Percentiles rank a stretch among this genome's conserved stretches.
phyloP scores from a whole-genome alignment of 1,284 basidiomycete species.

The Ceratorhiza oryzae-sativae region DNA sequence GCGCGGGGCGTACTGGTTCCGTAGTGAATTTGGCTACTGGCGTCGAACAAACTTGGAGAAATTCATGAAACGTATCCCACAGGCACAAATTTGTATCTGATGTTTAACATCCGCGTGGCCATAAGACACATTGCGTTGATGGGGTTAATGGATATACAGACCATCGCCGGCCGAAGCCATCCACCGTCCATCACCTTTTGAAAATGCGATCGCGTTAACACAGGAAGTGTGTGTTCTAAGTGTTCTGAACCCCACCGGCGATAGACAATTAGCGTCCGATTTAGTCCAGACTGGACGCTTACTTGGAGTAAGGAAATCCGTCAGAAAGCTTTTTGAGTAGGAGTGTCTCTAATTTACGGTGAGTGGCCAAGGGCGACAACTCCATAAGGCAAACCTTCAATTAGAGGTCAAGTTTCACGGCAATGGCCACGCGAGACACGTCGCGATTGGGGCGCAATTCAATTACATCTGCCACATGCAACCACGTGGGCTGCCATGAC shows the following conservation, averaged over 20 bases:
- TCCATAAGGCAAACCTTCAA: slow-evolving; percentile 17
- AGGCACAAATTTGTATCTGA: slow-evolving; percentile 38
- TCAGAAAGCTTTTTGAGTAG: slow-evolving; percentile 24
- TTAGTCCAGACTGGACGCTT: neutral
- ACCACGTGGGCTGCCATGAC: slow-evolving; percentile 22
- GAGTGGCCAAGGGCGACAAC: slow-evolving; percentile 7
- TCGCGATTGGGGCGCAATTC: slow-evolving; percentile 8
- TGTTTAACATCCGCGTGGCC: slow-evolving; percentile 17
- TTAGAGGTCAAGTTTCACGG: slow-evolving; percentile 8
- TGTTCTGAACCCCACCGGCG: slow-evolving; percentile 11
- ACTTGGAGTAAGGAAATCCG: slow-evolving; percentile 32
- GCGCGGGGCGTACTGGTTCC: slow-evolving; percentile 25
- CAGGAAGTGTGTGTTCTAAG: slow-evolving; percentile 20
- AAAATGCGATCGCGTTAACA: slow-evolving; percentile 39
- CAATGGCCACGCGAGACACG: slow-evolving; percentile 25
- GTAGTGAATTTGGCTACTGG: slow-evolving; percentile 14
- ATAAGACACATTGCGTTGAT: slow-evolving; percentile 32
- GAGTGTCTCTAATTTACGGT: slow-evolving; percentile 27
- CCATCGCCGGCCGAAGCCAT: slow-evolving; percentile 39
- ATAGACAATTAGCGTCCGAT: neutral
- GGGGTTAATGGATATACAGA: slow-evolving; percentile 4
- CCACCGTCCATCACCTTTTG: slow-evolving; percentile 32
- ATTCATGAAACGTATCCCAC: slow-evolving; percentile 39
- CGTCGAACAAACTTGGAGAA: neutral
- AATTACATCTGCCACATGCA: too few species aligned